phyloP scores from a whole-genome alignment of 2,329 filamentous ascomycete genomes.

The Fusarium albosuccineum region DNA sequence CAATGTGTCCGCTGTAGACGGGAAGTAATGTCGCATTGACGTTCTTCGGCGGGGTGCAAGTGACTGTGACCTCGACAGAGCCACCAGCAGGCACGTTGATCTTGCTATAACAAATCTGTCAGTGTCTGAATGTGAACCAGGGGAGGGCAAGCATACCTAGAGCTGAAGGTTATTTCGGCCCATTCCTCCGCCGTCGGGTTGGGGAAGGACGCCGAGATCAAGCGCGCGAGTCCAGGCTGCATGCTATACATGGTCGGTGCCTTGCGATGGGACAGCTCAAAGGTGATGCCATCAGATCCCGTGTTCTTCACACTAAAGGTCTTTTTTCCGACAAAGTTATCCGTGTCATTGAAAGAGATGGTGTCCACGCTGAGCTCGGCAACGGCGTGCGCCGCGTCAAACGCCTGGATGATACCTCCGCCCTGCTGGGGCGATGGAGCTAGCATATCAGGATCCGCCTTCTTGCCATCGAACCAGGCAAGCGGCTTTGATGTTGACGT shows the following conservation, averaged over 20 bases:
- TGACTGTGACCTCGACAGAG: not conserved
- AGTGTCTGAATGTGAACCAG: not conserved
- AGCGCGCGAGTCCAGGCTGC: not conserved
- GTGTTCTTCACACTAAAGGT: not conserved
- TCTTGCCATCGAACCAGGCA: constrained; percentile 4
- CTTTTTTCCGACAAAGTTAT: not conserved
- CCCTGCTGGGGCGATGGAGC: not conserved
- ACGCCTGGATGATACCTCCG: not conserved
- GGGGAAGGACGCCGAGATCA: not conserved
- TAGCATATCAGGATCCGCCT: not conserved
- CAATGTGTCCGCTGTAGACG: constrained; percentile 1
- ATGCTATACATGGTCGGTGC: constrained; percentile 5
- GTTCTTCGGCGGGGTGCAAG: not conserved
- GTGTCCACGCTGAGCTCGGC: not conserved
- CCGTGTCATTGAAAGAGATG: not conserved
- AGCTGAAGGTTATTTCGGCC: not conserved
- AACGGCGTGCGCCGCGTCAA: not conserved
- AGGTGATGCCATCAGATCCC: not conserved
- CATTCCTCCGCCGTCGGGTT: constrained; percentile 2
- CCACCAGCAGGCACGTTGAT: not conserved
- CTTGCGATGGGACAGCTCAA: not conserved
- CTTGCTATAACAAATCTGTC: not conserved
- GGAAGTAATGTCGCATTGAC: not conserved
- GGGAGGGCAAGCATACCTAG: not conserved
- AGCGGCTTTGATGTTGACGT: not conserved